Conservation (phyloP, 2,329 filamentous ascomycete species). For the Elsinoe batatas region DNA sequence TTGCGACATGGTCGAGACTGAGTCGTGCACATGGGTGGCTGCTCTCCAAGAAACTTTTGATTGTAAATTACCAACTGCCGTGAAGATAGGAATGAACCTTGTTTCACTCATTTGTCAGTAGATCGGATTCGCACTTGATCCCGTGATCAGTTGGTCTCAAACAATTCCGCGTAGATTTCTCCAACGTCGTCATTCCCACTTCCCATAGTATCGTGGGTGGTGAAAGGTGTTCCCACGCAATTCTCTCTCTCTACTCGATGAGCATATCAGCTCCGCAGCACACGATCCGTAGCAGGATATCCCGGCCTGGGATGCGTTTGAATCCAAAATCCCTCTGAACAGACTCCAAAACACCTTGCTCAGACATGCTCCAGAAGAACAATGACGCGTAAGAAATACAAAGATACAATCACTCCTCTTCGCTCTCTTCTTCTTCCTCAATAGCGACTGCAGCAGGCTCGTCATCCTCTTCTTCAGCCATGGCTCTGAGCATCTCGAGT, state of each 20-base stretch:
- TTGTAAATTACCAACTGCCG: background rate
- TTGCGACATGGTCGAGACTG: too few species aligned
- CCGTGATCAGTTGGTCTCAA: too few species aligned
- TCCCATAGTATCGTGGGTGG: too few species aligned
- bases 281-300: background rate
- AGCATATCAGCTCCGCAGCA: too few species aligned
- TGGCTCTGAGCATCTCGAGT: conserved; percentile 33
- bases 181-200: too few species aligned
- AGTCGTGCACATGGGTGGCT: background rate
- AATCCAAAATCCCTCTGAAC: too few species aligned
- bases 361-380: background rate
- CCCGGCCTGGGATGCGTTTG: background rate
- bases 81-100: background rate
- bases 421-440: conserved; percentile 33
- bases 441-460: conserved; percentile 19
- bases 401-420: conserved; percentile 28
- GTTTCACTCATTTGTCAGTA: background rate
- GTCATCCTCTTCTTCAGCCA: conserved; percentile 27
- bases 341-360: background rate
- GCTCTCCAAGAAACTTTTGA: background rate
- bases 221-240: too few species aligned
- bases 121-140: too few species aligned
- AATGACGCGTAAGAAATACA: background rate
- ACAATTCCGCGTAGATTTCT: too few species aligned
- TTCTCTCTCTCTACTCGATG: too few species aligned